Percentiles rank a stretch among this genome's conserved stretches.
phyloP scores from a whole-genome alignment of 257 asterid genomes.

The Solanum lignicaule region DNA sequence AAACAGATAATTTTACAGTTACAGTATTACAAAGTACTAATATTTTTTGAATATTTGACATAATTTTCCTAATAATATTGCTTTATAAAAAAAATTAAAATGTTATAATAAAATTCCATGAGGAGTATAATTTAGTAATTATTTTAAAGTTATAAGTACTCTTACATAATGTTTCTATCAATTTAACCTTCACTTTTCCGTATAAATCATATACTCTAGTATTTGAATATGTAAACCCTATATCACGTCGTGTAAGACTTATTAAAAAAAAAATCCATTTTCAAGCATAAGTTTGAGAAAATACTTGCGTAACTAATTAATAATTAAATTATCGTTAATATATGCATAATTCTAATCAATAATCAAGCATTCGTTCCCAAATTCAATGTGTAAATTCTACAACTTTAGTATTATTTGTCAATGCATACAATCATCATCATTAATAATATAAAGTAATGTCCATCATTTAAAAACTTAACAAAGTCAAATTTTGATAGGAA shows the following conservation, averaged over 20 bases:
- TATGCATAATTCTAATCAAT: not conserved
- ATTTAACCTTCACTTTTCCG: not conserved
- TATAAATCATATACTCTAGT: not conserved
- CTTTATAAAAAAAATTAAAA: too few species aligned
- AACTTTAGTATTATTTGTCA: not conserved
- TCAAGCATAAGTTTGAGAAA: not conserved
- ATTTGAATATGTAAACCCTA: too few species aligned
- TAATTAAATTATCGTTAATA: not conserved
- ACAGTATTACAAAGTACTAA: not conserved
- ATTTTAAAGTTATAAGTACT: not conserved
- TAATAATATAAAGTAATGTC: slow-evolving; percentile 16
- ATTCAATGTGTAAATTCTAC: not conserved
- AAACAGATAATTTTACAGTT: too few species aligned
- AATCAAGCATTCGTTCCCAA: too few species aligned
- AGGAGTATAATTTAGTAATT: too few species aligned
- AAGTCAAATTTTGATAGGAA: slow-evolving; percentile 22
- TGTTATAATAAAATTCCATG: too few species aligned
- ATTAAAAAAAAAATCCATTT: not conserved
- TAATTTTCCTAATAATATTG: too few species aligned
- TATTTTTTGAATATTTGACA: too few species aligned
- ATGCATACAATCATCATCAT: not conserved
- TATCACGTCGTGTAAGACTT: too few species aligned
- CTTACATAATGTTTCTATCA: not conserved
- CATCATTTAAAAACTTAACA: not conserved
- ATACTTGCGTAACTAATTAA: too few species aligned